Conservation (phyloP, 176 grass and related monocot species). For the Carex littledalei region DNA sequence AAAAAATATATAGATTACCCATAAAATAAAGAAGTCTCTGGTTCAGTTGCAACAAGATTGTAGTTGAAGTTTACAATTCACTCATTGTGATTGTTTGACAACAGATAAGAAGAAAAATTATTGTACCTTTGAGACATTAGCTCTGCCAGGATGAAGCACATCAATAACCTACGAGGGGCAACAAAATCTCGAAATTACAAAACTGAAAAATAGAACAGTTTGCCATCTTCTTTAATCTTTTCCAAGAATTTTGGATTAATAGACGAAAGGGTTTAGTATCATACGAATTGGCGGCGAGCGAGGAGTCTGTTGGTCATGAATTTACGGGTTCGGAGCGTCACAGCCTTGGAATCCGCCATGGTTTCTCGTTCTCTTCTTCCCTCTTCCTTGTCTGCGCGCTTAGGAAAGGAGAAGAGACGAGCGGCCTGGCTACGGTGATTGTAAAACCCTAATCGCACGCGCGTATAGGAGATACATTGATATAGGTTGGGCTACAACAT, state of each 20-base stretch:
- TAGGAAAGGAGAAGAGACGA: background rate
- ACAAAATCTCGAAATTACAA: background rate
- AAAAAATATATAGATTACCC: background rate
- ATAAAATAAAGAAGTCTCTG: background rate
- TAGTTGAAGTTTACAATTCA: background rate
- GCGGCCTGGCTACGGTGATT: background rate
- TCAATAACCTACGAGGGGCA: slow-evolving; percentile 60
- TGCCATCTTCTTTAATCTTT: background rate
- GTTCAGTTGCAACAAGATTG: background rate
- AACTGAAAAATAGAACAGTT: background rate
- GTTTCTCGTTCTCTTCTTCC: background rate
- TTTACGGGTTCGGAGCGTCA: slow-evolving; percentile 86
- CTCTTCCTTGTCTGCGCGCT: background rate
- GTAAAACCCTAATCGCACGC: slow-evolving; percentile 4
- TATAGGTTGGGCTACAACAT: background rate
- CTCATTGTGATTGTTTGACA: background rate
- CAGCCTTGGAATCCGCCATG: slow-evolving; percentile 74
- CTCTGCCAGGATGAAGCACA: slow-evolving; percentile 84
- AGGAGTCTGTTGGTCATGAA: slow-evolving; percentile 99
- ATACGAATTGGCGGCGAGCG: slow-evolving; percentile 80
- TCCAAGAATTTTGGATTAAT: background rate
- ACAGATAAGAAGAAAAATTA: background rate
- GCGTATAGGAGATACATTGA: background rate
- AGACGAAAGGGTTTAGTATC: background rate
- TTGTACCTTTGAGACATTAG: slow-evolving; percentile 90